These are phyloP conservation scores for Pseudozyma thailandica DNA, from an alignment of 1,284 basidiomycete genomes.

Conservation along the genomic window DNA sequence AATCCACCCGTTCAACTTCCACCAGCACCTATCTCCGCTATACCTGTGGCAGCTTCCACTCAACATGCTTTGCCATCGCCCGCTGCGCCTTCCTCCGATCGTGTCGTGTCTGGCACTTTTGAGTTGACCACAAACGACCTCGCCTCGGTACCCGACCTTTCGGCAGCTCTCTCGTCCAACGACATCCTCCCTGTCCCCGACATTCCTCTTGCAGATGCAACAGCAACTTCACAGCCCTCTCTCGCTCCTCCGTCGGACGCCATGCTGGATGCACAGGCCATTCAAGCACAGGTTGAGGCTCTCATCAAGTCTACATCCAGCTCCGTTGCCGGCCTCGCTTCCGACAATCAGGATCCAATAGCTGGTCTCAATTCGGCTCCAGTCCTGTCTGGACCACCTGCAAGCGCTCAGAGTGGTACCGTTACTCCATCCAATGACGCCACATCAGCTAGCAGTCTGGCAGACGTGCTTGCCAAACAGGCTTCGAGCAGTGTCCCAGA, in stretches of 20 bases:
- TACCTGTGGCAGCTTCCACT: slow-evolving; percentile 1
- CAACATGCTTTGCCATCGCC: slow-evolving; percentile 12
- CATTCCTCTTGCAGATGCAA: background rate
- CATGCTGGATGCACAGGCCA: slow-evolving; percentile 34
- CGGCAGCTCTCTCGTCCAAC: background rate
- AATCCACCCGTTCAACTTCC: slow-evolving; percentile 9
- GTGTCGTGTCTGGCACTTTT: background rate
- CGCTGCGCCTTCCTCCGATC: background rate
- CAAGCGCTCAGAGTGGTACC: background rate
- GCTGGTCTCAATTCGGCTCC: background rate
- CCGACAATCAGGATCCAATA: slow-evolving; percentile 1
- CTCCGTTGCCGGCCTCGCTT: slow-evolving; percentile 13
- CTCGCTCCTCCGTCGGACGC: background rate
- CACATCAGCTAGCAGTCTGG: background rate
- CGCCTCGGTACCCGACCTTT: background rate
- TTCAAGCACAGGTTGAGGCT: slow-evolving; percentile 45
- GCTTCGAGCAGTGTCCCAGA: background rate
- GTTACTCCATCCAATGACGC: background rate
- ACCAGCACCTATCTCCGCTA: slow-evolving; percentile 11
- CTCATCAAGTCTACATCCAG: slow-evolving; percentile 38
- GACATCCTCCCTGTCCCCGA: background rate
- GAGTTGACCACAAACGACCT: slow-evolving; percentile 6
- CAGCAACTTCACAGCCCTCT: slow-evolving; percentile 3
- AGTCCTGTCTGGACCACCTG: background rate
- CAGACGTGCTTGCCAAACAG: background rate